Percentiles rank a stretch among this genome's conserved stretches.
Evolutionary conservation across 176 grass and related monocot genomes (phyloP).

Genomic region (Saccharum officinarum): DNA sequence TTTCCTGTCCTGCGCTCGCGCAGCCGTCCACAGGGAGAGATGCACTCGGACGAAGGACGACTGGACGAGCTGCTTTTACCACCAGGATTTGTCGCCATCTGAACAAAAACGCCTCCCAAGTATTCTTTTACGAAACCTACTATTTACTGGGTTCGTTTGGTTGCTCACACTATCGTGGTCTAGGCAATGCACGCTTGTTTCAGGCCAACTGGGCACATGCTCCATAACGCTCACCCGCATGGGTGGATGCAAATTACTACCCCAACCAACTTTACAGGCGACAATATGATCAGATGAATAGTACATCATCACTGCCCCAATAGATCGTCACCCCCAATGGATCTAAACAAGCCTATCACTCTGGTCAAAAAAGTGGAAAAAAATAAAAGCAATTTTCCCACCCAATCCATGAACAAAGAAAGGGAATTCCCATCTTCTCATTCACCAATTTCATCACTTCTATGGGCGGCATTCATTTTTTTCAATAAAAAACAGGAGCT

Average conservation of each 20-base stretch:
- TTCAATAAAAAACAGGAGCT: neutral
- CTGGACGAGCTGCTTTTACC: neutral
- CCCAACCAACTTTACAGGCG: neutral
- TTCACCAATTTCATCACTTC: too few relatives aligned
- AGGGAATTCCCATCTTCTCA: too few relatives aligned
- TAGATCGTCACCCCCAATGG: neutral
- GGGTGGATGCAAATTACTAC: neutral
- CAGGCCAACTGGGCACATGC: neutral
- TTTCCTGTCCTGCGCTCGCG: neutral
- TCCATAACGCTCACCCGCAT: neutral
- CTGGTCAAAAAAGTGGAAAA: neutral
- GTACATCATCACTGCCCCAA: neutral
- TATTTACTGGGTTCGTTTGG: neutral
- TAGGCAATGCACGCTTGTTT: neutral
- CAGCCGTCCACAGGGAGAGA: neutral
- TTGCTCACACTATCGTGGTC: neutral
- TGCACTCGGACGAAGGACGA: too few relatives aligned
- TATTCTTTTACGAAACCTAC: too few relatives aligned
- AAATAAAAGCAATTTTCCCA: too few relatives aligned
- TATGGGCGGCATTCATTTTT: too few relatives aligned
- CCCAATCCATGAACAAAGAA: neutral
- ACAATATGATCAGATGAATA: neutral
- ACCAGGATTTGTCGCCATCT: neutral
- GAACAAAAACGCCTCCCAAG: too few relatives aligned
- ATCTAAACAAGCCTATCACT: neutral